Evolutionary conservation across 176 grass and related monocot species (phyloP), one percentile per base, ranked within the genome.

Genomic region (Oryza officinalis): DNA sequence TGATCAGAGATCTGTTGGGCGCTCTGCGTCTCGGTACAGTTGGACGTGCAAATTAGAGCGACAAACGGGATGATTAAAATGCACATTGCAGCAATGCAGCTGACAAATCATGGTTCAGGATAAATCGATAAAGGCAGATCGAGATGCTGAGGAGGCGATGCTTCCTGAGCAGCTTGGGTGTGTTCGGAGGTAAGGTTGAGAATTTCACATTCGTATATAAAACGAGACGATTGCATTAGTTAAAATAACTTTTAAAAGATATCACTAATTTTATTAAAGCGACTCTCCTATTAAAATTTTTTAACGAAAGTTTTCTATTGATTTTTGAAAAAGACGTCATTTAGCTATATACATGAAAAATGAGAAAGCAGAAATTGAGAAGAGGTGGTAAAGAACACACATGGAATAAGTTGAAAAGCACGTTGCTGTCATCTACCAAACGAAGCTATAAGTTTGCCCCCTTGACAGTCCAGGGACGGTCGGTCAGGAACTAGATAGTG

Each of bases 341-440:
- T n/a, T n/a, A n/a, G n/a, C n/a, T n/a, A n/a, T n/a, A n/a, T n/a
- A n/a, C 30, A 2, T 30, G 30, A 30, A 30, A 30, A 30, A 30
- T n/a, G n/a, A n/a, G n/a, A 30, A 30, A 30, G 2, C 2, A 30
- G 30, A 30, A 30, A 30, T 30, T 30, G 30, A 30, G 30, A 30
- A 30, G 30, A 30, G 30, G 30, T 30, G 30, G 30, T 30, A 30
- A 30, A 30, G 30, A 30, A 30, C 30, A 30, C 2, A 2, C 30
- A 30, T 30, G 2, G 5, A 41, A 41, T 2, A 41, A 10, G 9
- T 41, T 11, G 40, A 41, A 41, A 69, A 23, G 50, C 37, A 71
- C 13, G 67, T 61, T 61, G 38, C 67, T 50, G 76, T 79, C 67
- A 47, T 22, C 1, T 65, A 86, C 67, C 84, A 72, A 64, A 46